Base-by-base conservation (phyloP, 805 yeast genomes). In the Kluyveromyces dobzhanskii region DNA sequence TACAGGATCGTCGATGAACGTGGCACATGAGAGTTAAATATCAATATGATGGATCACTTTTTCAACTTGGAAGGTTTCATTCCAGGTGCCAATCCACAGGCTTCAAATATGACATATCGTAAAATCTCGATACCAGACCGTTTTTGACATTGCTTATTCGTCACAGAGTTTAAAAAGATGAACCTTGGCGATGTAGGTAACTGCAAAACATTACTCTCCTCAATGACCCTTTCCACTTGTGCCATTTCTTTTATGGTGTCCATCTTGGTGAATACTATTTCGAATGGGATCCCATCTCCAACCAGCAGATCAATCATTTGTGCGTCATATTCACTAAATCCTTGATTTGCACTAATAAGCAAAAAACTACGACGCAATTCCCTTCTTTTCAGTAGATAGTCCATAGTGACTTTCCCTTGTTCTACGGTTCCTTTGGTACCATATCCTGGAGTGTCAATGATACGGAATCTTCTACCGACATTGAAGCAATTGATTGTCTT, bases 361-460 rank as follows among this genome's bases (percentile, higher is more conserved):
- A 87, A 51, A 46, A 73, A 85, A 2, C 78, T 78, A 35, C 78
- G 68, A 23, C 71, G 63, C 17, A 87, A 62, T 24, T 68, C 72
- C 39, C 65, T 57, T 35, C 92, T 63, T 17, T 70, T 63, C 19
- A 62, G 60, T 6, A 88, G 57, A 51, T 85, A 87, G 26, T 76
- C 74, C 50, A 76, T 52, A 1, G 82, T 81, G 21, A 78, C 68
- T 30, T 72, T 62, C 2, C 96, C 97, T 54, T 88, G 95, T 47
- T 66, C 61, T 7, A 51, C 53, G 12, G 69, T 70, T 13, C 94
- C 87, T 44, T 70, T 75, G 29, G 62, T 70, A 2, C 97, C 97
- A 56, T 88, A 88, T 0, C 97, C 97, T 1, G 97, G 97, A 17
- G 86, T 73, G 54, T 88, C 97, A 2, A 86, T 74, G 3, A 88